phyloP scores from a whole-genome alignment of 495 filamentous ascomycete species.

The Hyaloscypha finlandica region DNA sequence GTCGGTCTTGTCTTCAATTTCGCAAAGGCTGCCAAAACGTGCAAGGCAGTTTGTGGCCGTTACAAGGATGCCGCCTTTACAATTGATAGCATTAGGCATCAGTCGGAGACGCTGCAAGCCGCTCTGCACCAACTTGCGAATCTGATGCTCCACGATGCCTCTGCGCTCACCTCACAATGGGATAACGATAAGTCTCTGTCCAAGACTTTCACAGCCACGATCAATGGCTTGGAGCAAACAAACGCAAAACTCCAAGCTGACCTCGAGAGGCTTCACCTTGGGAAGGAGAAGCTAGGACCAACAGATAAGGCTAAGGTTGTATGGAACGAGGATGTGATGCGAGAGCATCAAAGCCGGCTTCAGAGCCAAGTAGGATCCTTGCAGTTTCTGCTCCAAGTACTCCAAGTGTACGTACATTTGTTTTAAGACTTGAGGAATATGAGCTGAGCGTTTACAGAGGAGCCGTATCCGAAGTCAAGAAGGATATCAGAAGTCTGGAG shows the following conservation, averaged over 20 bases:
- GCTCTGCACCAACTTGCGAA: conserved; percentile 19
- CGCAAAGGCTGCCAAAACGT: conserved; percentile 11
- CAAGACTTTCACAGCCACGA: background rate
- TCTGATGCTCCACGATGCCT: conserved; percentile 20
- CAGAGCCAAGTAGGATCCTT: conserved; percentile 6
- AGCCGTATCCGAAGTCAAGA: conserved; percentile 5
- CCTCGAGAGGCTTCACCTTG: background rate
- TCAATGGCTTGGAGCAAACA: background rate
- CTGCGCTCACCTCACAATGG: conserved; percentile 10
- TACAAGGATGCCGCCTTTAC: conserved; percentile 6
- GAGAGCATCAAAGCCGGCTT: conserved; percentile 7
- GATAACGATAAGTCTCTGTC: conserved; percentile 27
- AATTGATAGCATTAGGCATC: conserved; percentile 4
- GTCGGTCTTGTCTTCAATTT: conserved; percentile 19
- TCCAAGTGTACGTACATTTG: conserved; percentile 10
- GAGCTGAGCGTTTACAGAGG: background rate
- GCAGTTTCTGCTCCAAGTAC: conserved; percentile 10
- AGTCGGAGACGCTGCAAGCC: conserved; percentile 15
- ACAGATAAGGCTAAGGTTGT: conserved; percentile 2
- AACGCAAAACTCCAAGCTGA: background rate
- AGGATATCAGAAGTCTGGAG: background rate
- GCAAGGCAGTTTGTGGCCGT: conserved; percentile 3
- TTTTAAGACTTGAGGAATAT: background rate
- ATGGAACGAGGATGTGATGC: conserved; percentile 20
- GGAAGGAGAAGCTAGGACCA: background rate